Evolutionary conservation across 768 basidiomycete species (phyloP).

Genomic region (Melanogaster broomeanus): DNA sequence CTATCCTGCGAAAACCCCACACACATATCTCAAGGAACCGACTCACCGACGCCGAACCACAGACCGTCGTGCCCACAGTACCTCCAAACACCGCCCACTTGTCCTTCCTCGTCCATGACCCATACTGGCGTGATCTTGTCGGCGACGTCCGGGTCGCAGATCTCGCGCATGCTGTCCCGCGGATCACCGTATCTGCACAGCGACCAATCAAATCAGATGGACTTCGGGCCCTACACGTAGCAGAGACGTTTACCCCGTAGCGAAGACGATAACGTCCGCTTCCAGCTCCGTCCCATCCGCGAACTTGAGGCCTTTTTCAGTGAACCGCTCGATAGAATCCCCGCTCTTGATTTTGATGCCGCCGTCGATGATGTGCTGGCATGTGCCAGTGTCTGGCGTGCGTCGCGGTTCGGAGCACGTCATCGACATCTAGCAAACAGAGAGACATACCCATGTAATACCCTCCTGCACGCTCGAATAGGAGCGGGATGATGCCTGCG

Average conservation of each 20-base stretch:
- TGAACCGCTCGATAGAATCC: conserved; percentile 31
- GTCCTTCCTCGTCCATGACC: conserved; percentile 64
- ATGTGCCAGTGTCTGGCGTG: conserved; percentile 38
- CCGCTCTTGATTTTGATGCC: conserved; percentile 55
- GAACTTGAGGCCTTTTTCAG: conserved; percentile 30
- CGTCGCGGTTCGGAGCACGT: background rate
- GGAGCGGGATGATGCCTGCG: conserved; percentile 33
- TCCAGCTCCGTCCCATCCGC: conserved; percentile 31
- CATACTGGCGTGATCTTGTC: conserved; percentile 50
- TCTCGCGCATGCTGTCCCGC: conserved; percentile 34
- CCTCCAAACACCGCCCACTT: conserved; percentile 43
- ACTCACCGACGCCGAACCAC: conserved; percentile 24
- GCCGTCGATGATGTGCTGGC: conserved; percentile 45
- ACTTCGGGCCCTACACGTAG: background rate
- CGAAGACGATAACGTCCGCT: conserved; percentile 35
- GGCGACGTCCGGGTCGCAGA: conserved; percentile 47
- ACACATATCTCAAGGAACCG: conserved; percentile 3
- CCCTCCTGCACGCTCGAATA: conserved; percentile 35
- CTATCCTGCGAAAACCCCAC: background rate
- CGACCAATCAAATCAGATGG: background rate
- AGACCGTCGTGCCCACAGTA: conserved; percentile 37
- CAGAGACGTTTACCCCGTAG: conserved; percentile 24
- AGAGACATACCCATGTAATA: conserved; percentile 39
- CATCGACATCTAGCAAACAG: no score
- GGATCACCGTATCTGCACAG: conserved; percentile 46